Conservation (phyloP, 805 yeast genomes). For the Kuraishia piskuri region DNA sequence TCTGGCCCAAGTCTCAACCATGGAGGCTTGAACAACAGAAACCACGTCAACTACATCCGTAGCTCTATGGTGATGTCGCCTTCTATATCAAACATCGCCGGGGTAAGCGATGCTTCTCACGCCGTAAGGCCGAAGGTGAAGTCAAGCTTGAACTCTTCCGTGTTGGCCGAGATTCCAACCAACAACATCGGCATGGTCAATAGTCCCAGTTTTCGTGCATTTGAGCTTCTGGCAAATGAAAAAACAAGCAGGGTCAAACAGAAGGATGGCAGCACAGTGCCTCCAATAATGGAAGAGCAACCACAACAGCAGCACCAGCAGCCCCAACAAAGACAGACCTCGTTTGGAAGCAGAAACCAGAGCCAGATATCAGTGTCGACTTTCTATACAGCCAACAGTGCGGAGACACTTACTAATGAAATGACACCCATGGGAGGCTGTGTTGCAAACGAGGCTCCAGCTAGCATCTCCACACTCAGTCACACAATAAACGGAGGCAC, state of each 20-base stretch:
- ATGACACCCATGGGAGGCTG: not conserved
- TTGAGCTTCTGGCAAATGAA: conserved; percentile 21
- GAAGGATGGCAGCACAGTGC: no score
- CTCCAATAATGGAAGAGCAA: not conserved
- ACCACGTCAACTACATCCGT: conserved; percentile 21
- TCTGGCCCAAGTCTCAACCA: conserved; percentile 21
- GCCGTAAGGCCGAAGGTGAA: not conserved
- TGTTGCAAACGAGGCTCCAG: not conserved
- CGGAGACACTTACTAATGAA: not conserved
- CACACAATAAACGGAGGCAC: not conserved
- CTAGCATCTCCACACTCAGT: not conserved
- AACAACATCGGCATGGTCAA: conserved; percentile 20
- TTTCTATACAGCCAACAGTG: conserved; percentile 17
- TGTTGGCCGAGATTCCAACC: conserved; percentile 20
- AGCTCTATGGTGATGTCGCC: conserved; percentile 23
- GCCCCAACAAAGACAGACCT: not conserved
- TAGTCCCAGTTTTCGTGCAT: conserved; percentile 27
- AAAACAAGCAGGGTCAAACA: conserved; percentile 7
- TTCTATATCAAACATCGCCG: conserved; percentile 14
- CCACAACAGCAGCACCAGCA: not conserved
- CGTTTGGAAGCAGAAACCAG: not conserved
- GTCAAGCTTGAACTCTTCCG: not conserved
- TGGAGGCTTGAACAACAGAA: conserved; percentile 12
- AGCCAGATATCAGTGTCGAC: conserved; percentile 16
- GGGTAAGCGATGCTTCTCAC: conserved; percentile 10